Evolutionary conservation across 2,329 filamentous ascomycete genomes (phyloP).

Genomic region (Fusarium torreyae): DNA sequence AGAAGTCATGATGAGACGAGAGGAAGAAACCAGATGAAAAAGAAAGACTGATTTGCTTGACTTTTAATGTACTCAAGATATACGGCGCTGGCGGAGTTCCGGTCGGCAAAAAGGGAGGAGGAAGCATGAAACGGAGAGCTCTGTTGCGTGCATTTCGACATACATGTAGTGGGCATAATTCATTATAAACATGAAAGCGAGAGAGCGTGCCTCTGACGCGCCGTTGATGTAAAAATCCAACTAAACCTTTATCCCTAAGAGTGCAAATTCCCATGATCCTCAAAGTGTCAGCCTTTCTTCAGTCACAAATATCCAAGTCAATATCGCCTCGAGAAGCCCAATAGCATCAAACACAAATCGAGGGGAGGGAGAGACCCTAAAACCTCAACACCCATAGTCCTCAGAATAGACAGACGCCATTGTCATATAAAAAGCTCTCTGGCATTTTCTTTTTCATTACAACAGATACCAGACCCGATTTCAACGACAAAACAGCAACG

Average conservation of each 20-base stretch:
- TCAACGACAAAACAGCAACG: constrained; percentile 45
- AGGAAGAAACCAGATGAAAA: constrained; percentile 14
- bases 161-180: constrained; percentile 24
- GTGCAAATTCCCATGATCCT: constrained; percentile 1
- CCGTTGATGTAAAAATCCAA: constrained; percentile 10
- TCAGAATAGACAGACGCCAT: constrained; percentile 29
- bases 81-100: constrained; percentile 48
- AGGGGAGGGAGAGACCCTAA: not conserved
- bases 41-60: constrained; percentile 31
- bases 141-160: constrained; percentile 9
- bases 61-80: constrained; percentile 41
- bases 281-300: not conserved
- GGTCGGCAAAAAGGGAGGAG: constrained; percentile 34
- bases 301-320: not conserved
- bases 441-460: constrained; percentile 48
- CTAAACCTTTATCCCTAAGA: not conserved
- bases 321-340: constrained; percentile 1
- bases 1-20: constrained; percentile 5
- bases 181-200: constrained; percentile 31
- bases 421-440: constrained; percentile 34
- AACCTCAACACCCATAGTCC: not conserved
- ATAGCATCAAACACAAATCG: constrained; percentile 12
- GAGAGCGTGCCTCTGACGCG: constrained; percentile 23
- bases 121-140: constrained; percentile 13
- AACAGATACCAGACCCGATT: constrained; percentile 45